Evolutionary conservation across 805 yeast species (phyloP).

Genomic region (Candida sphagnicola): DNA sequence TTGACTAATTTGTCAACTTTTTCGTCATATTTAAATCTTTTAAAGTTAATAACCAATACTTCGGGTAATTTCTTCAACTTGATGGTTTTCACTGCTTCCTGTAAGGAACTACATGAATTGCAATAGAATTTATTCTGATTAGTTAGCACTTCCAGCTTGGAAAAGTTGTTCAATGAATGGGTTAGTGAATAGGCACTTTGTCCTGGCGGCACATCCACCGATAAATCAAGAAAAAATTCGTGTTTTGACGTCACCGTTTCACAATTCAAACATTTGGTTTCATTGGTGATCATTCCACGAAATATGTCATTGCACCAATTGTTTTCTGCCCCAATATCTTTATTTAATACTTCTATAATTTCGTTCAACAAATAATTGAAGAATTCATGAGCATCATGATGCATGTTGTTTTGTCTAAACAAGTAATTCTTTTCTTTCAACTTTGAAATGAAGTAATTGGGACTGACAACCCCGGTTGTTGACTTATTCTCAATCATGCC

Average conservation of each 20-base stretch:
- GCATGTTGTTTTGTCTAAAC: constrained; percentile 83
- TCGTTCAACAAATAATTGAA: constrained; percentile 78
- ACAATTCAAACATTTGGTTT: constrained; percentile 86
- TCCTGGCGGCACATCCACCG: constrained; percentile 76
- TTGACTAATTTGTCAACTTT: constrained; percentile 76
- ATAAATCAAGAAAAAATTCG: constrained; percentile 82
- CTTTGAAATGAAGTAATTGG: constrained; percentile 66
- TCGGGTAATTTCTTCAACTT: constrained; percentile 75
- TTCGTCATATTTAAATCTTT: constrained; percentile 90
- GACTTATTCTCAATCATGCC: constrained; percentile 69
- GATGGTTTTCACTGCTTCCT: constrained; percentile 90
- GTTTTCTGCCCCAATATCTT: constrained; percentile 21
- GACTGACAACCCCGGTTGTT: constrained; percentile 80
- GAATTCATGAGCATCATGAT: constrained; percentile 98
- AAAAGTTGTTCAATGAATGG: constrained; percentile 76
- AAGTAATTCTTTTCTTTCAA: constrained; percentile 79
- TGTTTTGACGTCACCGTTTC: constrained; percentile 77
- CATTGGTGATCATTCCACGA: constrained; percentile 81
- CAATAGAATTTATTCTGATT: constrained; percentile 92
- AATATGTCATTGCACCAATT: constrained; percentile 68
- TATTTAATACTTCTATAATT: constrained; percentile 55
- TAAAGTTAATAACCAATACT: constrained; percentile 77
- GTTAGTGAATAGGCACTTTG: constrained; percentile 56
- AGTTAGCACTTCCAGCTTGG: constrained; percentile 78
- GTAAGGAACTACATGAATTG: constrained; percentile 83